Evolutionary conservation across 2,329 filamentous ascomycete species (phyloP), one percentile per base, ranked within the genome.

Genomic region (Beauveria sp.): DNA sequence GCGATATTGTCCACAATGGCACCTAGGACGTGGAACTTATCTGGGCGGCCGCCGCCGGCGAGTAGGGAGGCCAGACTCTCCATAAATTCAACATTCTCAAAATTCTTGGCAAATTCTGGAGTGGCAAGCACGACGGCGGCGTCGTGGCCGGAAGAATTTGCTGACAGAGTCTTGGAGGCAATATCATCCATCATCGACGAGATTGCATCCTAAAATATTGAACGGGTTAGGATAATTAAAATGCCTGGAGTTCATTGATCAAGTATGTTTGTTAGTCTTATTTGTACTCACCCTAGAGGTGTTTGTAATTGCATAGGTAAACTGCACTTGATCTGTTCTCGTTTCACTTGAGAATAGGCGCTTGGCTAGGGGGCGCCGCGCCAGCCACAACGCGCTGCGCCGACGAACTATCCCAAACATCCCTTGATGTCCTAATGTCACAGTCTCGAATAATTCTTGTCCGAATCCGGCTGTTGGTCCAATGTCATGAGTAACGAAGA

Each of bases 1-100:
- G 77, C 71, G 38, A 88, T 70, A 9, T 79, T 77, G 68, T 87
- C 85, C 30, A 86, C 79, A 5, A 85, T 79, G 14, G 80, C 86
- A 26, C 75, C 75, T 16, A 87, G 65, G 8, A 86, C 72, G 63
- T 80, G 74, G 40, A 84, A 72, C 26, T 74, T 66, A 5, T 63
- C 60, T 53, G 76, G 69, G 43, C 77, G 75, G 14, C 65, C 66
- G 26, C 70, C 67, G 49, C 81, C 80, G 18, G 79, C 74, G 26
- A 85, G 72, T 70, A 80, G 76, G 10, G 73, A 68, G 12, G 78
- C 75, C 55, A 84, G 74, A 6, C 74, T 67, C 16, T 56, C 51
- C 68, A 81, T 75, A 63, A 81, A 78, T 0, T 52, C 65, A 28
- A 71, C 66, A 61, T 83, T 76, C 9, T 79, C 75, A 3, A 85